Conservation (phyloP, 805 yeast genomes). For the Naumovozyma baii region DNA sequence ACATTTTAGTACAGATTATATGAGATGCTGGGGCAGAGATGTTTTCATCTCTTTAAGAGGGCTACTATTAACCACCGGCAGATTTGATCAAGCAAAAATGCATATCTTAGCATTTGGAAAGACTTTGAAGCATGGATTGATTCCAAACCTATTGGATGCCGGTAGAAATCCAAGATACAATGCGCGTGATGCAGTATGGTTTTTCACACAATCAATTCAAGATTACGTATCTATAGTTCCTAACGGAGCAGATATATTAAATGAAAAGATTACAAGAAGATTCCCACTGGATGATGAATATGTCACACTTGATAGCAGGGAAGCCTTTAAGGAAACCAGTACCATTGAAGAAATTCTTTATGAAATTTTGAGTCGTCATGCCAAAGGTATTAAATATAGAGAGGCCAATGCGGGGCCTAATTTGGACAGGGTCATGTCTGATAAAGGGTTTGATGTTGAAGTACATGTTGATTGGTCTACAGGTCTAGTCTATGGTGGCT, state of each 20-base stretch:
- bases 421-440: slow-evolving; percentile 85
- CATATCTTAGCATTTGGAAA: slow-evolving; percentile 84
- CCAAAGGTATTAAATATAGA: slow-evolving; percentile 73
- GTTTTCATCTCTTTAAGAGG: slow-evolving; percentile 86
- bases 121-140: slow-evolving; percentile 88
- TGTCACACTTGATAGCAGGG: slow-evolving; percentile 54
- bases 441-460: slow-evolving; percentile 82
- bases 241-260: slow-evolving; percentile 53
- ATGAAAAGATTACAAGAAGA: slow-evolving; percentile 67
- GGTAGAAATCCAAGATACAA: slow-evolving; percentile 91
- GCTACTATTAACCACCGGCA: slow-evolving; percentile 61
- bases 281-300: slow-evolving; percentile 84
- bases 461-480: slow-evolving; percentile 78
- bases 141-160: slow-evolving; percentile 86
- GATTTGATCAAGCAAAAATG: slow-evolving; percentile 65
- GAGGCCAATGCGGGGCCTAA: slow-evolving; percentile 92
- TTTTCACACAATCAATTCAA: slow-evolving; percentile 79
- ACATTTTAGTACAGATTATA: slow-evolving; percentile 79
- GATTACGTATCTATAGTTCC: slow-evolving; percentile 67
- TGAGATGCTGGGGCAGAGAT: slow-evolving; percentile 99
- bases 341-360: slow-evolving; percentile 67
- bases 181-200: slow-evolving; percentile 97
- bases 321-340: slow-evolving; percentile 65
- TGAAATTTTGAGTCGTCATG: slow-evolving; percentile 82
- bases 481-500: slow-evolving; percentile 86